Conservation (phyloP, 23 red algal species). For the Rhodosorus marinus region DNA sequence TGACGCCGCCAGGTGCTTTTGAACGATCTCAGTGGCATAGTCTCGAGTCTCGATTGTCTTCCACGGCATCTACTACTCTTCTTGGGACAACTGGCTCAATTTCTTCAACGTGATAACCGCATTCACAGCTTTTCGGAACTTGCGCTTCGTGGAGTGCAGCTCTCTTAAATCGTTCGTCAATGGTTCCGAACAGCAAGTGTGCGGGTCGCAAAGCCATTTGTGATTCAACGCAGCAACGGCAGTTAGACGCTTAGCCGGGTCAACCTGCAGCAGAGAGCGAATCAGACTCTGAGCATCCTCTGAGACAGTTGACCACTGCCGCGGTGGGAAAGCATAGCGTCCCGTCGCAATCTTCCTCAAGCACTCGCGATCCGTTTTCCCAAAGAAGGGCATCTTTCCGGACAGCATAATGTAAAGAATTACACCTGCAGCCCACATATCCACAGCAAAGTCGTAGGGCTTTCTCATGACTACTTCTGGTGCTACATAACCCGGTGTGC, state of each 20-base stretch:
- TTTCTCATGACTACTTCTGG: conserved; percentile 73
- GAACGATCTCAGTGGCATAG: too few relatives aligned
- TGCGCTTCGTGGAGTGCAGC: conserved; percentile 45
- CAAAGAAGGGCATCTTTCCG: conserved; percentile 98
- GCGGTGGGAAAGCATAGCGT: conserved; percentile 41
- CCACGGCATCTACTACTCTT: too few relatives aligned
- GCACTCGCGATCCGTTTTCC: conserved; percentile 61
- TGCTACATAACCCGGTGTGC: conserved; percentile 88
- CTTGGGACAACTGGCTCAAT: too few relatives aligned
- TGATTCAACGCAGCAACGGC: conserved; percentile 73
- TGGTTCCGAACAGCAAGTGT: conserved; percentile 10
- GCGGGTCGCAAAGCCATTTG: conserved; percentile 46
- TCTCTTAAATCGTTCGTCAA: conserved; percentile 56
- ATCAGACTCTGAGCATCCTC: conserved; percentile 58
- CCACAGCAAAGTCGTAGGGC: conserved; percentile 54
- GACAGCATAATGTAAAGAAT: conserved; percentile 88
- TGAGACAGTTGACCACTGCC: conserved; percentile 62
- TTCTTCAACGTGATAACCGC: conserved; percentile 36
- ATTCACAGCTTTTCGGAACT: conserved; percentile 53
- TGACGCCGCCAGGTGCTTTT: too few relatives aligned
- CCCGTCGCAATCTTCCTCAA: conserved; percentile 43
- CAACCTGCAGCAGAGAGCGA: conserved; percentile 48
- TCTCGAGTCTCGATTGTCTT: too few relatives aligned
- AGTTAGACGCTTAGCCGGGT: conserved; percentile 62
- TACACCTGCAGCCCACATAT: conserved; percentile 91